Evolutionary conservation across 352 stramenopile species (phyloP).

Genomic region (Globisporangium orthogonon): DNA sequence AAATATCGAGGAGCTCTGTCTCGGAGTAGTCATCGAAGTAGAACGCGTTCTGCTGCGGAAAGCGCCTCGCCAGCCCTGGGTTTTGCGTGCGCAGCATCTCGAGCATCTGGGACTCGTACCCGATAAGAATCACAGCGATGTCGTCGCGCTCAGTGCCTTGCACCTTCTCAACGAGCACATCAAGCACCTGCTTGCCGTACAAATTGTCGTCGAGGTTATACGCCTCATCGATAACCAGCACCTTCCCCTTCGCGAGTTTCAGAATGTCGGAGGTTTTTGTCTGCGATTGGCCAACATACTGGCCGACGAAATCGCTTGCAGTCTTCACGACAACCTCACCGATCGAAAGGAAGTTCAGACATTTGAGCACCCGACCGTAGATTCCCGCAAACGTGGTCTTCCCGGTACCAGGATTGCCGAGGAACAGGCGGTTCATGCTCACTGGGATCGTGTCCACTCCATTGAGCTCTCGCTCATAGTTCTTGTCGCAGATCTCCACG

Average conservation of each 20-base stretch:
- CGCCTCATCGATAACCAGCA: slow-evolving; percentile 92
- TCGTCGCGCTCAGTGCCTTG: slow-evolving; percentile 87
- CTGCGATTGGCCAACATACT: slow-evolving; percentile 79
- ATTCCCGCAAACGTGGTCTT: slow-evolving; percentile 90
- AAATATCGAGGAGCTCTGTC: slow-evolving; percentile 72
- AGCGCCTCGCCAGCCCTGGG: slow-evolving; percentile 80
- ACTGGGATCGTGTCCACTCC: slow-evolving; percentile 52
- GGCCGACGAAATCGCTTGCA: slow-evolving; percentile 83
- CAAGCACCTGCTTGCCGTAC: slow-evolving; percentile 69
- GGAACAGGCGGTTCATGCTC: slow-evolving; percentile 84
- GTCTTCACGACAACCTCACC: slow-evolving; percentile 87
- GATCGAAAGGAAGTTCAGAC: slow-evolving; percentile 87
- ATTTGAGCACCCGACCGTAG: slow-evolving; percentile 84
- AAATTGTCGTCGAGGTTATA: slow-evolving; percentile 84
- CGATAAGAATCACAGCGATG: slow-evolving; percentile 89
- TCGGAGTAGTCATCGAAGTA: slow-evolving; percentile 91
- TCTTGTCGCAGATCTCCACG: slow-evolving; percentile 69
- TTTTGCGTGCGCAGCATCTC: slow-evolving; percentile 90
- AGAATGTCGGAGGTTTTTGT: slow-evolving; percentile 84
- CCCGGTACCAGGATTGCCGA: slow-evolving; percentile 89
- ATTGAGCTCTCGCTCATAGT: slow-evolving; percentile 81
- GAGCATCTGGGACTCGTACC: slow-evolving; percentile 88
- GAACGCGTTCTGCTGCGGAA: slow-evolving; percentile 86
- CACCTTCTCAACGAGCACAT: slow-evolving; percentile 90
- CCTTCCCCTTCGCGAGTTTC: slow-evolving; percentile 77